Evolutionary conservation across 73 alveolate genomes (phyloP), one percentile per base, ranked within the genome.

Genomic region (Durusdinium trenchii): DNA sequence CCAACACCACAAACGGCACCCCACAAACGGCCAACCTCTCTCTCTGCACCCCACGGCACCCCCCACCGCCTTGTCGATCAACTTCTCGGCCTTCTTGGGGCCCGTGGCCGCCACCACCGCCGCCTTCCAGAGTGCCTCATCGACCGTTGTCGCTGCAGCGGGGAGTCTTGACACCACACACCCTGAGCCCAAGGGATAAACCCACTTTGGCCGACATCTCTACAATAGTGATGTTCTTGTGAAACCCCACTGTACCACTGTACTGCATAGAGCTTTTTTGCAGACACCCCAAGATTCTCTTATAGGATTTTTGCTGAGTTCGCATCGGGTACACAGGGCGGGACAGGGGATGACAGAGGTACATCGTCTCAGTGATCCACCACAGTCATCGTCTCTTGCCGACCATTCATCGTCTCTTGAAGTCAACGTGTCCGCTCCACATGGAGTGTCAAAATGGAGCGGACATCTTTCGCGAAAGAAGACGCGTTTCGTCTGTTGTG

Each of bases 61-160:
- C n/a, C n/a, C n/a, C n/a, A n/a, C n/a, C 94, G n/a, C 76, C 76
- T 84, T 52, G 40, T n/a, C 78, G n/a, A n/a, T 64, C 40, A 23
- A 6, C 36, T 64, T 64, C 47, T 10, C 82, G 82, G 61, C 51
- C 79, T 23, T 30, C 61, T 86, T 86, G 42, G 95, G 95, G 5
- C 60, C 95, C 28, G 95, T 86, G 61, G 95, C 95, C 30, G 95
- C 95, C 48, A 86, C 95, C 73, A 54, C 95, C 5, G 95, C 95
- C 4, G 95, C 95, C 95, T 54, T 51, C 95, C 95, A 86, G 36
- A 86, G 95, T 35, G 95, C 95, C 95, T 86, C 79, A 64, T 6
- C 14, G 79, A 64, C 36, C 40, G 40, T 23, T 23, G 36, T 64
- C 40, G 40, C 36, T 64, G 40, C 14, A 6, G 40, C 79, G 40